Percentiles rank a stretch among this genome's conserved stretches.
Evolutionary conservation across 2,329 filamentous ascomycete species (phyloP).

Genomic region (Byssochlamys sp.): DNA sequence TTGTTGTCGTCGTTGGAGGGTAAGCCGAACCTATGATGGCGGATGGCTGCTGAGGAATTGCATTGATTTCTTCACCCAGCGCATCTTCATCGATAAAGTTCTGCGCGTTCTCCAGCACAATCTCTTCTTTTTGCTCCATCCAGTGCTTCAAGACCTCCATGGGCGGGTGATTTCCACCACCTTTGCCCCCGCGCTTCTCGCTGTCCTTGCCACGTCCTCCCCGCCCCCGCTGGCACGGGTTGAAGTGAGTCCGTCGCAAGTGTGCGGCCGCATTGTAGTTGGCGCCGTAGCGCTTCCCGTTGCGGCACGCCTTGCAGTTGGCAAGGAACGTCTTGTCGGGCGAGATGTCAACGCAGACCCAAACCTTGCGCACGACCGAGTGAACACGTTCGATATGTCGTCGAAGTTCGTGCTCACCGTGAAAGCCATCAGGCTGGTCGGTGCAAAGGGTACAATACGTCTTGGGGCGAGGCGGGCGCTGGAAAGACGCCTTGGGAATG

Average conservation of each 20-base stretch:
- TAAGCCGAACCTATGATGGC: background rate
- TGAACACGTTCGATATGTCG: slow-evolving; percentile 63
- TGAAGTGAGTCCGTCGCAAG: slow-evolving; percentile 79
- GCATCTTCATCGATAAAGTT: slow-evolving; percentile 16
- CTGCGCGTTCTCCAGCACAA: slow-evolving; percentile 26
- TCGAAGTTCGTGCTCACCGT: slow-evolving; percentile 73
- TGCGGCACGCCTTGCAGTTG: slow-evolving; percentile 74
- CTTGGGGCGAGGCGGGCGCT: slow-evolving; percentile 58
- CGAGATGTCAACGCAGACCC: slow-evolving; percentile 53
- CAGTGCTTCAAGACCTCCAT: slow-evolving; percentile 54
- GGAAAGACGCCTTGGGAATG: slow-evolving; percentile 47
- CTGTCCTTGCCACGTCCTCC: slow-evolving; percentile 49
- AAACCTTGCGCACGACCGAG: slow-evolving; percentile 47
- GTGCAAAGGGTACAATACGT: slow-evolving; percentile 62
- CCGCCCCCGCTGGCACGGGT: slow-evolving; percentile 49
- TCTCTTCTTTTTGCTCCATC: slow-evolving; percentile 50
- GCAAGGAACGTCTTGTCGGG: slow-evolving; percentile 55
- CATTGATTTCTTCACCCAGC: slow-evolving; percentile 12
- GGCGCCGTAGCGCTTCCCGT: slow-evolving; percentile 70
- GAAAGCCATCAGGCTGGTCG: slow-evolving; percentile 67
- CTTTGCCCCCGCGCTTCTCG: slow-evolving; percentile 52
- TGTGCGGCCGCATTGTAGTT: slow-evolving; percentile 95
- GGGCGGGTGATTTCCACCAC: slow-evolving; percentile 51
- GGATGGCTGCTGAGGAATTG: slow-evolving; percentile 3
- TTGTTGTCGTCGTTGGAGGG: background rate